Conservation (phyloP, 1,139 yeast species). For the Blastobotrys serpentis region DNA sequence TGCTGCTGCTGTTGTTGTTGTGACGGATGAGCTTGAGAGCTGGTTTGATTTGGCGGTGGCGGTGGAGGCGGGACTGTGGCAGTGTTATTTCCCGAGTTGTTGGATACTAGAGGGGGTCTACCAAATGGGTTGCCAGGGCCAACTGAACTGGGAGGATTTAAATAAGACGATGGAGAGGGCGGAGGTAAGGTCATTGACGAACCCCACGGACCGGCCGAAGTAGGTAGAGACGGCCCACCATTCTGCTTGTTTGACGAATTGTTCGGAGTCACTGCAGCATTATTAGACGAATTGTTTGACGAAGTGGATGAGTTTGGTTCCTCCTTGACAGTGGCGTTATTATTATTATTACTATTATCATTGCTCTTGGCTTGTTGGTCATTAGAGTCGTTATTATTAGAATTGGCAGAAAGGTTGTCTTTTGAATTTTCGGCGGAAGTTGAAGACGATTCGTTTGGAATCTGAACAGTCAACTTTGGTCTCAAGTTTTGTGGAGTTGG, state of each 20-base stretch:
- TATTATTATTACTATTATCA: slow-evolving; percentile 1
- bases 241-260: not conserved
- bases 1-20: slow-evolving; percentile 1
- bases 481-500: slow-evolving; percentile 25
- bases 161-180: slow-evolving; percentile 28
- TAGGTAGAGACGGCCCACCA: slow-evolving; percentile 3
- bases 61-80: not conserved
- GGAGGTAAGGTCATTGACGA: slow-evolving; percentile 22
- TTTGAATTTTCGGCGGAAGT: not conserved
- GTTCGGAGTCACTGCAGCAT: not conserved
- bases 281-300: not conserved
- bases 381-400: slow-evolving; percentile 11
- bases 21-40: not conserved
- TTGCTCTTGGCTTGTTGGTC: slow-evolving; percentile 21
- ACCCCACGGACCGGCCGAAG: slow-evolving; percentile 20
- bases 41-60: not conserved
- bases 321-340: not conserved
- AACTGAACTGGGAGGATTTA: slow-evolving; percentile 19
- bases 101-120: slow-evolving; percentile 32
- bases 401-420: not conserved
- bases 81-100: slow-evolving; percentile 35
- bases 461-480: slow-evolving; percentile 43
- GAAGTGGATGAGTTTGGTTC: not conserved
- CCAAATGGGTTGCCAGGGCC: slow-evolving; percentile 40
- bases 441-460: slow-evolving; percentile 36